phyloP scores from a whole-genome alignment of 2,329 filamentous ascomycete species.

The Colletotrichum sansevieriae region DNA sequence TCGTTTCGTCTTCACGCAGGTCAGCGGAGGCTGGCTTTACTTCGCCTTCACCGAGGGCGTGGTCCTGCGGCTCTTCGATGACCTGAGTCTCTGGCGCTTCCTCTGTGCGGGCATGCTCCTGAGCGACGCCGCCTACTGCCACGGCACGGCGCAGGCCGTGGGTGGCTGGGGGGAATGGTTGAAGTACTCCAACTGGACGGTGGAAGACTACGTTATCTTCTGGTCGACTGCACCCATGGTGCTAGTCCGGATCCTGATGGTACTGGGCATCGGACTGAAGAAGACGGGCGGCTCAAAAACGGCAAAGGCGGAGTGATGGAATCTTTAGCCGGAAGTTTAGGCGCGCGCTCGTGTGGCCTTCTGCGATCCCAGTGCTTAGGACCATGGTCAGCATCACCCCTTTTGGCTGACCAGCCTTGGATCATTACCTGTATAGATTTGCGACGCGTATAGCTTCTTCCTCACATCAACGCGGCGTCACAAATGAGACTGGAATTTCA shows the following conservation, averaged over 20 bases:
- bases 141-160: conserved; percentile 50
- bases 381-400: too few species aligned
- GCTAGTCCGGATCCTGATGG: conserved; percentile 47
- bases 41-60: conserved; percentile 55
- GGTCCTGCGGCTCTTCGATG: conserved; percentile 50
- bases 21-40: conserved; percentile 50
- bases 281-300: background rate
- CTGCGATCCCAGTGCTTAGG: background rate
- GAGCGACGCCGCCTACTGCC: conserved; percentile 49
- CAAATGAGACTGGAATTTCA: too few species aligned
- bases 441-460: too few species aligned
- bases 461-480: too few species aligned
- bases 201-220: conserved; percentile 48
- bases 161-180: conserved; percentile 50
- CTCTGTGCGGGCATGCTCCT: conserved; percentile 53
- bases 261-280: conserved; percentile 48
- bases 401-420: too few species aligned
- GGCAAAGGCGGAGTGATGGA: conserved; percentile 2
- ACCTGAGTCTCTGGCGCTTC: conserved; percentile 51
- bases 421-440: too few species aligned
- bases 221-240: conserved; percentile 47
- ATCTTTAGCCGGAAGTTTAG: background rate
- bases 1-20: conserved; percentile 50
- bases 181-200: conserved; percentile 46
- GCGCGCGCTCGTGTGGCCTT: too few species aligned